A percentile compares a stretch with the other conserved stretches of the same genome.
phyloP scores from a whole-genome alignment of 2,329 filamentous ascomycete genomes.

The Nemania diffusa region DNA sequence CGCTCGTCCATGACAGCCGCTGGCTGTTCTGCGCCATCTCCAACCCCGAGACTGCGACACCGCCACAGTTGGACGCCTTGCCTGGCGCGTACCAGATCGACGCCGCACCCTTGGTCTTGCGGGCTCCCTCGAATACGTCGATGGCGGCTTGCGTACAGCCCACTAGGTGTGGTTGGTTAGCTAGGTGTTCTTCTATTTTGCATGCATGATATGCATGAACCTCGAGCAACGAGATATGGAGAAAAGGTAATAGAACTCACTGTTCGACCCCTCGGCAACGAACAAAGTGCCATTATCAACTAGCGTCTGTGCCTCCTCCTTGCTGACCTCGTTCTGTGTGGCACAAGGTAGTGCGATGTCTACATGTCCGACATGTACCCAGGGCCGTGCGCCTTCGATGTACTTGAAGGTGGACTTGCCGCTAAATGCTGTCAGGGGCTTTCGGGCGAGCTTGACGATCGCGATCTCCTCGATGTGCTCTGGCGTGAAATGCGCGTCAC shows the following conservation, averaged over 20 bases:
- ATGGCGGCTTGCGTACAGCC: slow-evolving; percentile 97
- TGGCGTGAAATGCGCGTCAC: slow-evolving; percentile 76
- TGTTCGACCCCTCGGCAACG: slow-evolving; percentile 97
- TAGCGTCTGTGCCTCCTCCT: slow-evolving; percentile 87
- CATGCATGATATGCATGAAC: background rate
- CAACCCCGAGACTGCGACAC: slow-evolving; percentile 94
- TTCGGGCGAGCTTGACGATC: slow-evolving; percentile 84
- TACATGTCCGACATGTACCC: slow-evolving; percentile 88
- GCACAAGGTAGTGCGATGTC: slow-evolving; percentile 93
- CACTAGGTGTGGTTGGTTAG: slow-evolving; percentile 59
- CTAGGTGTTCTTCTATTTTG: background rate
- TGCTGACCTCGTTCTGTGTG: slow-evolving; percentile 96
- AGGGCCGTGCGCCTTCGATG: slow-evolving; percentile 86
- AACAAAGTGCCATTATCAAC: slow-evolving; percentile 81
- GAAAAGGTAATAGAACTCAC: slow-evolving; percentile 16
- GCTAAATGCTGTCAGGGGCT: slow-evolving; percentile 80
- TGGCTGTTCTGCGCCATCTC: slow-evolving; percentile 99
- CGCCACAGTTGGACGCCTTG: slow-evolving; percentile 97
- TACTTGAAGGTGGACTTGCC: slow-evolving; percentile 77
- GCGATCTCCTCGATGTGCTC: slow-evolving; percentile 84
- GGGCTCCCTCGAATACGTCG: slow-evolving; percentile 83
- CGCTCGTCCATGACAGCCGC: slow-evolving; percentile 83
- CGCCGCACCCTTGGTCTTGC: slow-evolving; percentile 72
- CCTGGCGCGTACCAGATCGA: slow-evolving; percentile 96
- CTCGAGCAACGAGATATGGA: background rate